A percentile compares a stretch with the other conserved stretches of the same genome.
Evolutionary conservation across 1,139 yeast species (phyloP).

Genomic region (Lodderomyces jiufengensis): DNA sequence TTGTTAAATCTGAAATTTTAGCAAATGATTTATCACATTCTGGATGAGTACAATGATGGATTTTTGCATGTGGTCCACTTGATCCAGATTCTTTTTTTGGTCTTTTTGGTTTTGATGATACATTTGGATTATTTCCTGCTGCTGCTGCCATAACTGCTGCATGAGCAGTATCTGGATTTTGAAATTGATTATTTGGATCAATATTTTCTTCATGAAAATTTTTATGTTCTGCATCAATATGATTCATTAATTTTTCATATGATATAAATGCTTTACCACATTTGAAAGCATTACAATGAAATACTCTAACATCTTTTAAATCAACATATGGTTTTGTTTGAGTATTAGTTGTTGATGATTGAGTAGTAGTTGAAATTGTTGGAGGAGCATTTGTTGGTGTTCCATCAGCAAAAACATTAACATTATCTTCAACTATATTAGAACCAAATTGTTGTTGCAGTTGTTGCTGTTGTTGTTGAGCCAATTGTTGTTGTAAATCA

Average conservation of each 20-base stretch:
- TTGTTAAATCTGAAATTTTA: slow-evolving; percentile 22
- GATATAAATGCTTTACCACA: slow-evolving; percentile 16
- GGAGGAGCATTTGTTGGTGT: slow-evolving; percentile 1
- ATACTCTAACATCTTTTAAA: slow-evolving; percentile 14
- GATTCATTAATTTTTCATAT: slow-evolving; percentile 13
- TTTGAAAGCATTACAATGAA: slow-evolving; percentile 15
- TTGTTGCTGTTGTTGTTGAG: slow-evolving; percentile 2
- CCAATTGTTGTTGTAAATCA: neutral
- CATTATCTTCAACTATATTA: slow-evolving; percentile 6
- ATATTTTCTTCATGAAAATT: neutral
- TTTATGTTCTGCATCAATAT: slow-evolving; percentile 11
- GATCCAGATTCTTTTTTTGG: slow-evolving; percentile 1
- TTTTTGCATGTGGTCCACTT: slow-evolving; percentile 14
- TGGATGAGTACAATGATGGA: slow-evolving; percentile 17
- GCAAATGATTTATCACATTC: slow-evolving; percentile 20
- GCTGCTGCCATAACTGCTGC: slow-evolving; percentile 2
- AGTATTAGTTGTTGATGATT: neutral
- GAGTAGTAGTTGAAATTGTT: neutral
- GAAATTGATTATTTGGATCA: neutral
- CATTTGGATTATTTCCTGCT: slow-evolving; percentile 11
- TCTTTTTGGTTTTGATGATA: neutral
- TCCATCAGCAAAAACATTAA: slow-evolving; percentile 5
- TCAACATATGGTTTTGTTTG: slow-evolving; percentile 4
- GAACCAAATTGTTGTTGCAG: slow-evolving; percentile 4
- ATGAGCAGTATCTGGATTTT: neutral